Conservation (phyloP, 2,329 filamentous ascomycete genomes). For the Hypomyces perniciosus region DNA sequence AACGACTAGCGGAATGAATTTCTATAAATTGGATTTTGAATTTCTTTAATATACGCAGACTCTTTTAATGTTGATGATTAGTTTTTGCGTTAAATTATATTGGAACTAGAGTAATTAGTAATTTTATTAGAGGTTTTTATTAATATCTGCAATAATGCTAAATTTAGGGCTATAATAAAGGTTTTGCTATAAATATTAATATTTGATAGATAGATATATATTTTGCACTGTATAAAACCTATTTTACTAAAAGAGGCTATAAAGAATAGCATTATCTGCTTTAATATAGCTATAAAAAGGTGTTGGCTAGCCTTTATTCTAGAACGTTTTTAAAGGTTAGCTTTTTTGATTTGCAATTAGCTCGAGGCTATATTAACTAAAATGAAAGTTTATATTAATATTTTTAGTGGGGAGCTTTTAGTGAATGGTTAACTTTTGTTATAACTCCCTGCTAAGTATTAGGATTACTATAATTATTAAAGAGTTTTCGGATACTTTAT, state of each 20-base stretch:
- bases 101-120: slow-evolving; percentile 8
- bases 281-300: slow-evolving; percentile 15
- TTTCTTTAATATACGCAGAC: slow-evolving; percentile 13
- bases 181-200: slow-evolving; percentile 2
- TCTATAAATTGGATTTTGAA: neutral
- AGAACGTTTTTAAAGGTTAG: neutral
- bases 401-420: slow-evolving; percentile 44
- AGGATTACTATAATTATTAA: slow-evolving; percentile 32
- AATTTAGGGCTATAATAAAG: neutral
- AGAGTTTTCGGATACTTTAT: slow-evolving; percentile 36
- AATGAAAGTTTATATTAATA: slow-evolving; percentile 37
- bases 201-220: slow-evolving; percentile 10
- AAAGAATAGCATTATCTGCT: neutral
- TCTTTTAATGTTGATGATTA: slow-evolving; percentile 15
- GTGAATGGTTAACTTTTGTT: slow-evolving; percentile 44
- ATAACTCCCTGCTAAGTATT: slow-evolving; percentile 40
- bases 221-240: slow-evolving; percentile 7
- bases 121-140: slow-evolving; percentile 15
- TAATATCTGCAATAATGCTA: slow-evolving; percentile 8
- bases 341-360: slow-evolving; percentile 12
- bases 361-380: slow-evolving; percentile 5
- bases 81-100: neutral
- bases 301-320: slow-evolving; percentile 15
- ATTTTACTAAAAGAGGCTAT: neutral
- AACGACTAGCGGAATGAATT: slow-evolving; percentile 11